Conservation (phyloP, 1,284 basidiomycete genomes). For the Puccinia hordei region DNA sequence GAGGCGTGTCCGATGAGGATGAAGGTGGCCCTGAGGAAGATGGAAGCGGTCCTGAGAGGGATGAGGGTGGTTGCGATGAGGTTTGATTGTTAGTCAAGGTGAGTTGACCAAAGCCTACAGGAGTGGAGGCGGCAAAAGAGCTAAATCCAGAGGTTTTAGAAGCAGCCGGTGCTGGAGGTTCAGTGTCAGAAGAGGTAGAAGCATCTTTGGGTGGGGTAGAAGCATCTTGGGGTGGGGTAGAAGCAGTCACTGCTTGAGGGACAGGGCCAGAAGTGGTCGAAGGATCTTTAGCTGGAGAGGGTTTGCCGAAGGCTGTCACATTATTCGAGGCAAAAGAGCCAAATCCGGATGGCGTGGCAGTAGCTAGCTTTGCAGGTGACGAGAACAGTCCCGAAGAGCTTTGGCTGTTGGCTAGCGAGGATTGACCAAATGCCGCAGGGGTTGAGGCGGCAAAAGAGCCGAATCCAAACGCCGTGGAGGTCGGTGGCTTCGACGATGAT, state of each 20-base stretch:
- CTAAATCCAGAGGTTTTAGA: neutral
- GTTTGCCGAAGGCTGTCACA: neutral
- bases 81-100: neutral
- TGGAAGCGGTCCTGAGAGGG: neutral
- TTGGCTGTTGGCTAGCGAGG: no score
- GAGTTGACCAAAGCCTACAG: slow-evolving; percentile 20
- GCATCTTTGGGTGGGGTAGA: neutral
- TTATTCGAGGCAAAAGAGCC: neutral
- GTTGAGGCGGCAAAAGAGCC: neutral
- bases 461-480: neutral
- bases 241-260: neutral
- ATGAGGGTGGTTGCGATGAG: neutral
- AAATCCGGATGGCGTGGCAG: neutral
- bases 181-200: neutral
- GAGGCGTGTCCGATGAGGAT: neutral
- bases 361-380: neutral
- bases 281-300: neutral
- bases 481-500: neutral
- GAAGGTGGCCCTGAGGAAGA: neutral
- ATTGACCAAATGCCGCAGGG: no score
- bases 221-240: neutral
- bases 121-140: neutral
- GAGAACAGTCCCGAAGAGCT: neutral
- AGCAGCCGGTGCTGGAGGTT: no score
- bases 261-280: neutral